phyloP scores from a whole-genome alignment of 495 filamentous ascomycete species.

The Aspergillus steynii region DNA sequence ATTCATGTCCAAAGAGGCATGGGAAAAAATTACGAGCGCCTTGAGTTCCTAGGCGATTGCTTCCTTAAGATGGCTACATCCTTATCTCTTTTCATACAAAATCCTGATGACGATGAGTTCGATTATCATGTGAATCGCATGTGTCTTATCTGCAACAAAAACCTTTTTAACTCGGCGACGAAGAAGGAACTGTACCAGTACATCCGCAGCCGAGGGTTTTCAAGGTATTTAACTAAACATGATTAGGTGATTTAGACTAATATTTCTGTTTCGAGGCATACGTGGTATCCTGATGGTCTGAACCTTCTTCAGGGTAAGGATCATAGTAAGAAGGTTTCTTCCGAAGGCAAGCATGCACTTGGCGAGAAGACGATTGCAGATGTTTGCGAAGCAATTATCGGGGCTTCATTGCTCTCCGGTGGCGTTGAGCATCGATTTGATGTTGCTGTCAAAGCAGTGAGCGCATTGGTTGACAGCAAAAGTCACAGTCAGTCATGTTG shows the following conservation, averaged over 20 bases:
- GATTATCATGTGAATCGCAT: slow-evolving; percentile 90
- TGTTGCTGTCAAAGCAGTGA: slow-evolving; percentile 81
- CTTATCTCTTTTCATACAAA: slow-evolving; percentile 73
- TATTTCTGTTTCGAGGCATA: slow-evolving; percentile 25
- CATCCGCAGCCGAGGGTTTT: slow-evolving; percentile 81
- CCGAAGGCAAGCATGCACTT: slow-evolving; percentile 62
- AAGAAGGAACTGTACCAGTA: slow-evolving; percentile 68
- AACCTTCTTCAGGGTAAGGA: slow-evolving; percentile 62
- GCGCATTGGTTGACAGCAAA: slow-evolving; percentile 63
- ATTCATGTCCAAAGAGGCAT: slow-evolving; percentile 83
- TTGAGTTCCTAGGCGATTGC: slow-evolving; percentile 91
- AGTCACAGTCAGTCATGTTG: slow-evolving; percentile 70
- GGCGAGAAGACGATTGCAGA: slow-evolving; percentile 95
- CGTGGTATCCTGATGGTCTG: slow-evolving; percentile 83
- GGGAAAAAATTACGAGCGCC: slow-evolving; percentile 94
- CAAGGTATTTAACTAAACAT: slow-evolving; percentile 44
- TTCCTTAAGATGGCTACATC: slow-evolving; percentile 97
- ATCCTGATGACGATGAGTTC: slow-evolving; percentile 79
- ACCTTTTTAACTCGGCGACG: slow-evolving; percentile 75
- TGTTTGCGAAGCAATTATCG: slow-evolving; percentile 94
- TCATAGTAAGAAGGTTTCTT: slow-evolving; percentile 51
- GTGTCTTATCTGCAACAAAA: slow-evolving; percentile 89
- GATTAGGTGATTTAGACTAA: slow-evolving; percentile 16
- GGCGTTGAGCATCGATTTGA: slow-evolving; percentile 63
- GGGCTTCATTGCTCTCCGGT: slow-evolving; percentile 74